Conservation (phyloP, 1,284 basidiomycete species). For the Pseudozyma flocculosa region DNA sequence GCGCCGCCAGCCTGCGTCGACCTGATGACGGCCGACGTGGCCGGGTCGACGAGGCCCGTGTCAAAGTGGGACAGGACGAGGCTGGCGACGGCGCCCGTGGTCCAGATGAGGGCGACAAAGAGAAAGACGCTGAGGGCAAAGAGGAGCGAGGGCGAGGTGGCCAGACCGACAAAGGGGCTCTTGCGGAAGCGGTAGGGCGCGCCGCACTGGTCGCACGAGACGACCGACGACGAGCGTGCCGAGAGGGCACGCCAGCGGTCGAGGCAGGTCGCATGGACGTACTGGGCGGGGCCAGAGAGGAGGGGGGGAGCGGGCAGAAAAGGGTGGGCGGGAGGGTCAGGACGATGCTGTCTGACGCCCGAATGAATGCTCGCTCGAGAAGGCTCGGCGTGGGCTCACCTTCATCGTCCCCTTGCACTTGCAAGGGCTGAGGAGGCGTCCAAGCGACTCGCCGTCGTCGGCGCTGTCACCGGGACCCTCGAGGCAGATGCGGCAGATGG, state of each 20-base stretch:
- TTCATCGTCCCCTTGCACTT: constrained; percentile 52
- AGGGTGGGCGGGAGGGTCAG: too few species aligned
- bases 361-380: too few species aligned
- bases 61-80: constrained; percentile 10
- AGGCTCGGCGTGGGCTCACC: too few species aligned
- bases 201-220: constrained; percentile 51
- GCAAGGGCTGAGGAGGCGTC: constrained; percentile 41
- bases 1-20: too few species aligned
- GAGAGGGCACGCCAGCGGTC: constrained; percentile 43
- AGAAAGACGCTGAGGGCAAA: constrained; percentile 30
- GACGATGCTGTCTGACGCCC: too few species aligned
- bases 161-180: constrained; percentile 39
- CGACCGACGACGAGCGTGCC: constrained; percentile 24
- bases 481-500: constrained; percentile 32
- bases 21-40: too few species aligned
- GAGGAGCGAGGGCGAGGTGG: constrained; percentile 29
- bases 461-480: constrained; percentile 3
- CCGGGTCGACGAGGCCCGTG: too few species aligned
- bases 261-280: constrained; percentile 52
- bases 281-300: constrained; percentile 21
- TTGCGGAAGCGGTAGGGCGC: constrained; percentile 42
- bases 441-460: constrained; percentile 22
- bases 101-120: constrained; percentile 34
- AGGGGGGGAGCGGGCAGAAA: too few species aligned
- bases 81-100: constrained; percentile 24